A percentile compares a stretch with the other conserved stretches of the same genome.
Evolutionary conservation across 2,329 filamentous ascomycete genomes (phyloP).

Genomic region (Pestalotiopsis sp.): DNA sequence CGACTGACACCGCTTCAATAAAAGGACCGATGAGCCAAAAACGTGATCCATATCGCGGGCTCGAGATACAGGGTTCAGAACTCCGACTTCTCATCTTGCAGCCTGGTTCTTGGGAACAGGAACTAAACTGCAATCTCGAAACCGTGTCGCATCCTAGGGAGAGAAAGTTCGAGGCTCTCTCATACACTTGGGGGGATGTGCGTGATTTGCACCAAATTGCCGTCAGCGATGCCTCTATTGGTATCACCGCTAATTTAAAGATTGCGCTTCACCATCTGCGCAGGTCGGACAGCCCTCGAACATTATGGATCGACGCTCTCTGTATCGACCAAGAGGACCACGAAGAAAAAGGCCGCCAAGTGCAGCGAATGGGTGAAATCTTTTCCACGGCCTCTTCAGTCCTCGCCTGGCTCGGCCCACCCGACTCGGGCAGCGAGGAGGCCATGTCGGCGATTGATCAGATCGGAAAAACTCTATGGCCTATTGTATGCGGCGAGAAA

Average conservation of each 20-base stretch:
- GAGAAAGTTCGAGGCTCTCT: background rate
- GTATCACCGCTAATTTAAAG: background rate
- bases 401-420: background rate
- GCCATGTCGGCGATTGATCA: background rate
- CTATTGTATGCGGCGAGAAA: background rate
- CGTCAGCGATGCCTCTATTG: background rate
- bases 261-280: background rate
- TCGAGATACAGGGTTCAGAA: background rate
- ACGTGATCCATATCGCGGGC: background rate
- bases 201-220: background rate
- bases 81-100: background rate
- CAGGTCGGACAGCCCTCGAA: background rate
- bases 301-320: background rate
- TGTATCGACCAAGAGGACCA: background rate
- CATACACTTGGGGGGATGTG: background rate
- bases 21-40: background rate
- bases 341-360: background rate
- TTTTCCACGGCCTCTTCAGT: background rate
- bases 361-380: background rate
- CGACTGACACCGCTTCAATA: too few relatives aligned
- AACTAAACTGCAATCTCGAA: background rate
- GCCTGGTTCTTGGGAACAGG: background rate
- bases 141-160: background rate
- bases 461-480: background rate
- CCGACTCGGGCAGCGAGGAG: background rate